phyloP scores from a whole-genome alignment of 148 eudicot species.

The Camellia granthamiana region DNA sequence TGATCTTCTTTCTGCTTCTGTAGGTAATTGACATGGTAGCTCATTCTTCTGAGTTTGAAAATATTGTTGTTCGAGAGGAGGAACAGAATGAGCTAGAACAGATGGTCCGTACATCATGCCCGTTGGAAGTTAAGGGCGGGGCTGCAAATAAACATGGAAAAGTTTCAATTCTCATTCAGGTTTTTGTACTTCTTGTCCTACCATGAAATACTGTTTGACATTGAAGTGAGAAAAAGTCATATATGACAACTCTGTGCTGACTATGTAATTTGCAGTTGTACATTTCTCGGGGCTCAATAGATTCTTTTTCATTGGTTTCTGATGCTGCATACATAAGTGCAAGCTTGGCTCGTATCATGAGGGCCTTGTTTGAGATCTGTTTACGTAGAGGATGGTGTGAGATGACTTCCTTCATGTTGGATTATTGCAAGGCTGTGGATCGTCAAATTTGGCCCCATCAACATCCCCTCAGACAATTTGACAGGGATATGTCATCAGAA shows the following conservation, averaged over 20 bases:
- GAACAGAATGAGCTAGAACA: slow-evolving; percentile 89
- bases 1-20: slow-evolving; percentile 13
- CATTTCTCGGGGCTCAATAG: slow-evolving; percentile 88
- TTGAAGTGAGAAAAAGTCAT: neutral
- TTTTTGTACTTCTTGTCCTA: slow-evolving; percentile 18
- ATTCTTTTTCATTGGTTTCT: slow-evolving; percentile 84
- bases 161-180: slow-evolving; percentile 98
- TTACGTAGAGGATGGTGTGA: slow-evolving; percentile 99
- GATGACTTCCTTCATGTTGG: slow-evolving; percentile 87
- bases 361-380: slow-evolving; percentile 97
- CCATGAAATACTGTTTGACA: neutral
- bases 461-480: slow-evolving; percentile 96
- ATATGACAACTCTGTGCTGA: slow-evolving; percentile 12
- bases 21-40: slow-evolving; percentile 99
- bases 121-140: slow-evolving; percentile 92
- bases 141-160: slow-evolving; percentile 93
- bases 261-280: slow-evolving; percentile 54
- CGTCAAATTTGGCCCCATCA: slow-evolving; percentile 98
- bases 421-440: slow-evolving; percentile 98
- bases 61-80: slow-evolving; percentile 93
- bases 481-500: slow-evolving; percentile 79
- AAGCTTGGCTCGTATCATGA: slow-evolving; percentile 95
- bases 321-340: slow-evolving; percentile 99
- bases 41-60: slow-evolving; percentile 98
- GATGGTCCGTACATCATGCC: slow-evolving; percentile 68